Evolutionary conservation across 352 stramenopile species (phyloP).

Genomic region (Plasmopara viticola): DNA sequence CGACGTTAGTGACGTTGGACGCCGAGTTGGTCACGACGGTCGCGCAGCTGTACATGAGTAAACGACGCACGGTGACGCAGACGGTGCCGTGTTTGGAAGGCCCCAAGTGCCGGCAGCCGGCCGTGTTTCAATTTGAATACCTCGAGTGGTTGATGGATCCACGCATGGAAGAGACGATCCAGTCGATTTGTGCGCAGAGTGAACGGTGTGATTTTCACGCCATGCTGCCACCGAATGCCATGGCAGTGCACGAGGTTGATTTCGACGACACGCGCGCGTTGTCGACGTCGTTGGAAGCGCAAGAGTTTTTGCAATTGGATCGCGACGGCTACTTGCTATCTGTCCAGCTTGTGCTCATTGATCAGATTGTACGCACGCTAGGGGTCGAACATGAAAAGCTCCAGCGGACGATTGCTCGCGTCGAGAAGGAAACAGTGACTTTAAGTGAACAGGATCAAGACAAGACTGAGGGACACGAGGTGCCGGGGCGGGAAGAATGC

Average conservation of each 20-base stretch:
- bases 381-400: conserved; percentile 50
- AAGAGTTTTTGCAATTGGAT: conserved; percentile 64
- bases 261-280: conserved; percentile 1
- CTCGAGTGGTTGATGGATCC: conserved; percentile 78
- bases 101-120: conserved; percentile 59
- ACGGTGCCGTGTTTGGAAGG: conserved; percentile 63
- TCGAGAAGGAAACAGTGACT: conserved; percentile 15
- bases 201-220: conserved; percentile 69
- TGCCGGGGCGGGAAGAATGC: conserved; percentile 17
- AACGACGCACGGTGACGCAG: conserved; percentile 61
- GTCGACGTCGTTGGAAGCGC: conserved; percentile 20
- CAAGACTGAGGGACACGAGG: background rate
- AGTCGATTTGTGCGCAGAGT: conserved; percentile 57
- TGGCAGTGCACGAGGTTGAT: conserved; percentile 30
- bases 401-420: conserved; percentile 21
- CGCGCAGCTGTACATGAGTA: conserved; percentile 69
- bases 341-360: conserved; percentile 78
- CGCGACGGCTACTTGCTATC: conserved; percentile 62
- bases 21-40: conserved; percentile 72
- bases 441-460: conserved; percentile 8
- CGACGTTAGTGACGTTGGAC: conserved; percentile 66
- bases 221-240: conserved; percentile 50
- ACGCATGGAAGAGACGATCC: conserved; percentile 51
- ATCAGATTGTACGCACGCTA: conserved; percentile 62
- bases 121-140: conserved; percentile 78